Evolutionary conservation across 148 eudicot species (phyloP).

Genomic region (Fagopyrum esculentum): DNA sequence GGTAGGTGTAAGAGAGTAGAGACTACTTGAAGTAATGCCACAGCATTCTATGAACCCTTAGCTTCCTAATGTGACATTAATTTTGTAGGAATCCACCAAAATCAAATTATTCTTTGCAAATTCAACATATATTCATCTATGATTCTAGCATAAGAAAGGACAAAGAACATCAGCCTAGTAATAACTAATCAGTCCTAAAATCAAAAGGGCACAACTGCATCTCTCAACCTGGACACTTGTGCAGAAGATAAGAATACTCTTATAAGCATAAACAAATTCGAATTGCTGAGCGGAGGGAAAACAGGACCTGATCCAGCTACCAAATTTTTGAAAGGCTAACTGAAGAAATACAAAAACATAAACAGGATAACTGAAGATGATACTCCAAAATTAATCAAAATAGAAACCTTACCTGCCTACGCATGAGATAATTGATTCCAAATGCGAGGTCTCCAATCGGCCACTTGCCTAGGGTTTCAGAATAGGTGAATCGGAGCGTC

Average conservation of each 20-base stretch:
- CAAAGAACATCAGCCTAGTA: neutral
- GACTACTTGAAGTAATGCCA: neutral
- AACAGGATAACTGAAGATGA: neutral
- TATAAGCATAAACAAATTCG: neutral
- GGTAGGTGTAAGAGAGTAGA: neutral
- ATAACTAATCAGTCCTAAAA: slow-evolving; percentile 1
- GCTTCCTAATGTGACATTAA: neutral
- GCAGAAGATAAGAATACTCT: neutral
- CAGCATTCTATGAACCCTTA: neutral
- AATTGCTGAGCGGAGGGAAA: neutral
- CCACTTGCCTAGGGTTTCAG: slow-evolving; percentile 95
- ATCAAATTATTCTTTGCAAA: neutral
- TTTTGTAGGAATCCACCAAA: neutral
- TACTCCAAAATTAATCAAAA: neutral
- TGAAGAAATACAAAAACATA: neutral
- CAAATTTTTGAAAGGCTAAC: neutral
- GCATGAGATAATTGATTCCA: slow-evolving; percentile 82
- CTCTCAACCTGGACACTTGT: neutral
- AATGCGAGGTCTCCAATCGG: slow-evolving; percentile 93
- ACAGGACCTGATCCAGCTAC: neutral
- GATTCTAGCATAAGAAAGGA: neutral
- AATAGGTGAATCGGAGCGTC: slow-evolving; percentile 76
- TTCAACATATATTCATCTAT: neutral
- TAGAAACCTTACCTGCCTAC: slow-evolving; percentile 56
- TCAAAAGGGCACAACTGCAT: neutral